These are phyloP conservation scores for Amoebophrya sp. DNA, from an alignment of 169 alveolate genomes.

Conservation along the genomic window DNA sequence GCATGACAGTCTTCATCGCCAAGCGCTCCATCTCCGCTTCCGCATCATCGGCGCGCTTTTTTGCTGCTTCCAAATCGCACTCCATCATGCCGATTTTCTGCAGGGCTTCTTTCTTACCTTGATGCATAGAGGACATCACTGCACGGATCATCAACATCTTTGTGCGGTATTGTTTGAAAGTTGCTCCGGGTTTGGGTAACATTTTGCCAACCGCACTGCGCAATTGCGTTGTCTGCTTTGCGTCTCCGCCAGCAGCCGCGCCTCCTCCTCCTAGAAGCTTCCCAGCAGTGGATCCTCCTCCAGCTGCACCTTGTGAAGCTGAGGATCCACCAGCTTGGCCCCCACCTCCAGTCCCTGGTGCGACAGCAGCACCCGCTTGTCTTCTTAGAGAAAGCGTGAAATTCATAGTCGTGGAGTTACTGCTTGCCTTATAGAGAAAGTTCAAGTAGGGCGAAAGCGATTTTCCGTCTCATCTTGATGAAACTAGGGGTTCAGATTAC, in stretches of 20 bases:
- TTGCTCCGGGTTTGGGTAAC: background rate
- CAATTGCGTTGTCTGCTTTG: background rate
- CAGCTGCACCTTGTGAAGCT: too few species aligned
- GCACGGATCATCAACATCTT: conserved; percentile 13
- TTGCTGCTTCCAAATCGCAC: background rate
- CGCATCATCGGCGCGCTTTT: background rate
- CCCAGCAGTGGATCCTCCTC: background rate
- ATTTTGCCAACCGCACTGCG: background rate
- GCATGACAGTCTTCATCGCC: background rate
- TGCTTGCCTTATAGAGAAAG: too few species aligned
- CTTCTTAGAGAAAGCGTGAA: too few species aligned
- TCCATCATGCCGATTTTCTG: background rate
- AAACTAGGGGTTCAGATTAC: too few species aligned
- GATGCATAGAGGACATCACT: background rate
- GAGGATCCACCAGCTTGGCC: too few species aligned
- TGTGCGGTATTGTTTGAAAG: background rate
- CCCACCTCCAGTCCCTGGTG: too few species aligned
- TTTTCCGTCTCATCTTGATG: too few species aligned
- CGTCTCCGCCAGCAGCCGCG: background rate
- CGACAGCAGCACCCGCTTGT: too few species aligned
- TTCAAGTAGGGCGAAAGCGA: too few species aligned
- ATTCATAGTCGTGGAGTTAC: too few species aligned
- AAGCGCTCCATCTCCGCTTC: background rate
- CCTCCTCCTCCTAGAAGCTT: background rate
- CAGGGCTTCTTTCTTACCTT: background rate